Conservation (phyloP, 2,329 filamentous ascomycete species). For the Penicillium sp. region DNA sequence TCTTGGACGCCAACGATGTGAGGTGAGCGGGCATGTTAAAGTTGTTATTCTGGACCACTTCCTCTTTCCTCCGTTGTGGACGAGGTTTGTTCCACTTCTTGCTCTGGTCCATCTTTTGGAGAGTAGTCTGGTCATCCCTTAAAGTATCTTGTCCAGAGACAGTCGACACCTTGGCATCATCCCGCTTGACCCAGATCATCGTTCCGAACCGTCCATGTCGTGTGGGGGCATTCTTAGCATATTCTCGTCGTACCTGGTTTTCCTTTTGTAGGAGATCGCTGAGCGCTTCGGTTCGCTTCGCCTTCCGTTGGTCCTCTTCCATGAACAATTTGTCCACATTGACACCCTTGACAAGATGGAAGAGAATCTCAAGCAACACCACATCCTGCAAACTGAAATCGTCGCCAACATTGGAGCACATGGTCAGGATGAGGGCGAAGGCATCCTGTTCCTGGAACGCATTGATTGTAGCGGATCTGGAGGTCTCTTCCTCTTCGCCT, state of each 20-base stretch:
- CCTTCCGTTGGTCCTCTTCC: slow-evolving; percentile 65
- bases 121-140: slow-evolving; percentile 63
- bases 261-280: slow-evolving; percentile 73
- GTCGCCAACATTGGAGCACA: slow-evolving; percentile 88
- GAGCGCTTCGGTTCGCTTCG: slow-evolving; percentile 67
- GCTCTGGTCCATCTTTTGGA: slow-evolving; percentile 82
- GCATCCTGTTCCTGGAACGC: slow-evolving; percentile 88
- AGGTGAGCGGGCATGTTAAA: slow-evolving; percentile 69
- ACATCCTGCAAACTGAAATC: slow-evolving; percentile 88
- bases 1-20: slow-evolving; percentile 65
- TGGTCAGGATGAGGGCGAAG: slow-evolving; percentile 74
- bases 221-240: slow-evolving; percentile 72
- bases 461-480: slow-evolving; percentile 79
- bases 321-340: slow-evolving; percentile 81
- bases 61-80: slow-evolving; percentile 56
- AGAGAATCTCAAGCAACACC: slow-evolving; percentile 83
- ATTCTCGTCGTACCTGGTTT: slow-evolving; percentile 70
- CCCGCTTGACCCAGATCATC: slow-evolving; percentile 92
- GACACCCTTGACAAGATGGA: slow-evolving; percentile 86
- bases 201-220: slow-evolving; percentile 92
- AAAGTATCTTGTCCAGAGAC: slow-evolving; percentile 85
- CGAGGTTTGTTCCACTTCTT: slow-evolving; percentile 87
- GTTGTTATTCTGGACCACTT: slow-evolving; percentile 59
- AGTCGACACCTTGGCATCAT: slow-evolving; percentile 76
- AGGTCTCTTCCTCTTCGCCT: slow-evolving; percentile 84